A percentile compares a stretch with the other conserved stretches of the same genome.
phyloP scores from a whole-genome alignment of 331 rosid species.

The Quercus lobata region DNA sequence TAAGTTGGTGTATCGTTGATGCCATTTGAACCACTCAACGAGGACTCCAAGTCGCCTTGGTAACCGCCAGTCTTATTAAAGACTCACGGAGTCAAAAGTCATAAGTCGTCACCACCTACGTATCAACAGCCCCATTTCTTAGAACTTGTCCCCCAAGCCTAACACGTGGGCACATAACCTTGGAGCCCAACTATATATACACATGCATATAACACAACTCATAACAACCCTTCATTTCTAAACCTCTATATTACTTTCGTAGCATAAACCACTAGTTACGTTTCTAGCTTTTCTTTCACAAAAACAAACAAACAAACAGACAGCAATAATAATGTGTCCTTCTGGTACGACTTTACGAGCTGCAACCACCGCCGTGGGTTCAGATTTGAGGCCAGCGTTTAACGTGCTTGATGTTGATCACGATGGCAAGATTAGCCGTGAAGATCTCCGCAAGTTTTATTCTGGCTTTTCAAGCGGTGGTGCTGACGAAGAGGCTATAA shows the following conservation, averaged over 20 bases:
- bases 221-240: too few species aligned
- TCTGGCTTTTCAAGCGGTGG: slow-evolving; percentile 24
- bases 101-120: slow-evolving; percentile 28
- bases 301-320: too few species aligned
- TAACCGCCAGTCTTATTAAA: too few species aligned
- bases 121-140: neutral
- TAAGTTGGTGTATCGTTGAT: too few species aligned
- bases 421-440: slow-evolving; percentile 71
- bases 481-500: slow-evolving; percentile 47
- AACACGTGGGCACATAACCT: slow-evolving; percentile 13
- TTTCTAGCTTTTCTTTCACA: too few species aligned
- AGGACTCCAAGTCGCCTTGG: too few species aligned
- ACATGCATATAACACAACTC: too few species aligned
- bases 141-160: neutral
- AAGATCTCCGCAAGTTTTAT: slow-evolving; percentile 63
- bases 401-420: slow-evolving; percentile 61
- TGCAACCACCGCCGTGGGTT: neutral
- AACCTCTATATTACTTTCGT: too few species aligned
- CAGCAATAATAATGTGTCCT: slow-evolving; percentile 49
- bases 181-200: neutral
- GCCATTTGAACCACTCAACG: too few species aligned
- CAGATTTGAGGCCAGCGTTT: slow-evolving; percentile 55
- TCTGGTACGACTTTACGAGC: slow-evolving; percentile 36
- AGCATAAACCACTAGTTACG: too few species aligned
- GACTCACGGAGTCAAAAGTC: too few species aligned